Percentiles rank a stretch among this genome's conserved stretches.
Conservation (phyloP, 78 protist species). For the Speleostelium caveatum region DNA sequence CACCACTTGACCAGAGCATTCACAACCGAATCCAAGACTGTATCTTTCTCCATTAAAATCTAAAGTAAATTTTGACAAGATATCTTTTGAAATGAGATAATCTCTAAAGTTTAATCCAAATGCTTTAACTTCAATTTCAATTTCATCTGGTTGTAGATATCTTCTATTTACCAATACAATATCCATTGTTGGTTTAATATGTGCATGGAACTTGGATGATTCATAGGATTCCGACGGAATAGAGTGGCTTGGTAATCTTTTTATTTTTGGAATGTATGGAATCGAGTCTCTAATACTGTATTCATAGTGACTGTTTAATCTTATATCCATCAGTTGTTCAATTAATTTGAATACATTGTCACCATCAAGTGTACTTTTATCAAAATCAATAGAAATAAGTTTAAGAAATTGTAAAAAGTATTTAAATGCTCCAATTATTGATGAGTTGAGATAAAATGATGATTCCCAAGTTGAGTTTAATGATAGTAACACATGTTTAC, state of each 20-base stretch:
- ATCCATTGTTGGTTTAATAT: neutral
- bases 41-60: neutral
- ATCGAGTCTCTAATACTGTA: neutral
- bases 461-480: neutral
- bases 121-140: neutral
- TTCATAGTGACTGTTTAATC: neutral
- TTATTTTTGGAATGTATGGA: neutral
- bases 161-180: neutral
- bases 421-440: conserved; percentile 10
- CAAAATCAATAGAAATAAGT: conserved; percentile 13
- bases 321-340: neutral
- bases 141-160: neutral
- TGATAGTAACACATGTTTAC: neutral
- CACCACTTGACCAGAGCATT: conserved; percentile 1
- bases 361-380: neutral
- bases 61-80: neutral
- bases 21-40: neutral
- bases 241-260: neutral
- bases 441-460: neutral
- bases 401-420: neutral
- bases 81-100: no score
- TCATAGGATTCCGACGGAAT: neutral
- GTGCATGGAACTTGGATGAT: neutral
- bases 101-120: neutral
- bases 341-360: neutral